Percentiles rank a stretch among this genome's conserved stretches.
phyloP scores from a whole-genome alignment of 768 basidiomycete species.

The Tylopilus rubrobrunneus region DNA sequence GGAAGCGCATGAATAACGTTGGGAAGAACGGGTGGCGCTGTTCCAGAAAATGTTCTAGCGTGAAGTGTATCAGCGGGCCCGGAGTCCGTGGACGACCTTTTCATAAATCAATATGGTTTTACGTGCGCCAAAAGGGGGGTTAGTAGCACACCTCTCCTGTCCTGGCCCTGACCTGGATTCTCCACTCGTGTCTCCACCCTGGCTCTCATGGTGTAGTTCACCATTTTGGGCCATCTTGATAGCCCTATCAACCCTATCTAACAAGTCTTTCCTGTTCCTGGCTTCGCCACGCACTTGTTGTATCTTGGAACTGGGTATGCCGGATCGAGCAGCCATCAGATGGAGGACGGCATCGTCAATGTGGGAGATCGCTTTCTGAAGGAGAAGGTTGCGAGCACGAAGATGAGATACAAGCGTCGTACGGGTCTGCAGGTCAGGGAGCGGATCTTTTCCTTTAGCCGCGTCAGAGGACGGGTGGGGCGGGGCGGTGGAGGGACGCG shows the following conservation, averaged over 20 bases:
- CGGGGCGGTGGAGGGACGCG: constrained; percentile 27
- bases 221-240: constrained; percentile 27
- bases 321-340: constrained; percentile 30
- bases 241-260: constrained; percentile 28
- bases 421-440: constrained; percentile 11
- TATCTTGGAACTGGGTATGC: constrained; percentile 28
- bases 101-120: constrained; percentile 6
- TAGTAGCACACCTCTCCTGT: constrained; percentile 14
- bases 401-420: constrained; percentile 26
- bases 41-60: constrained; percentile 3
- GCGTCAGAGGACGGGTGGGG: constrained; percentile 19
- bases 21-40: not conserved
- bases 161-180: not conserved
- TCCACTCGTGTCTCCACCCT: not conserved
- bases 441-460: constrained; percentile 10
- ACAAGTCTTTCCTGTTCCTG: constrained; percentile 29
- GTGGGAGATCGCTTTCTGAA: constrained; percentile 30
- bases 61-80: constrained; percentile 1
- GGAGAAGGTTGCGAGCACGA: constrained; percentile 29
- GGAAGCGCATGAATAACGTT: not conserved
- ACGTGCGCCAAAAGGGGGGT: constrained; percentile 1
- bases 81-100: constrained; percentile 12
- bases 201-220: constrained; percentile 9
- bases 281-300: constrained; percentile 30
- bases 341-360: constrained; percentile 31